Percentiles rank a stretch among this genome's conserved stretches.
Evolutionary conservation across 805 yeast genomes (phyloP).

Genomic region (Wickerhamomyces mucosus): DNA sequence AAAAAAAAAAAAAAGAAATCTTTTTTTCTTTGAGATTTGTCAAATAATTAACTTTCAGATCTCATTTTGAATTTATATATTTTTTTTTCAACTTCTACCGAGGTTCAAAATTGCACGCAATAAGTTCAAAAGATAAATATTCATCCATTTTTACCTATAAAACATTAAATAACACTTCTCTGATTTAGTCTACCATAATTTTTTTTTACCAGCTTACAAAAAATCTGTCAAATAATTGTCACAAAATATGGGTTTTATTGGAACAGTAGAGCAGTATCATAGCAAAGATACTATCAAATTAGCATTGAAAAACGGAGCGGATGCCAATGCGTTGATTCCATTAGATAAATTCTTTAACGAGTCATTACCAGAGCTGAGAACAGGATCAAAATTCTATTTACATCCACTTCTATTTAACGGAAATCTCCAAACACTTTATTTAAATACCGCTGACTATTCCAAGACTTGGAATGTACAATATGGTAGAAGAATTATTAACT

Average conservation of each 20-base stretch:
- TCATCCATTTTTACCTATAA: too few relatives aligned
- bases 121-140: too few relatives aligned
- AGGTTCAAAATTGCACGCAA: too few relatives aligned
- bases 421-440: conserved; percentile 65
- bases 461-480: conserved; percentile 51
- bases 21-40: too few relatives aligned
- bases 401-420: conserved; percentile 65
- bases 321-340: conserved; percentile 10
- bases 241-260: conserved; percentile 22
- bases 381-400: conserved; percentile 42
- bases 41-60: too few relatives aligned
- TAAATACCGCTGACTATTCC: conserved; percentile 43
- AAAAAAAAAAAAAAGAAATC: too few relatives aligned
- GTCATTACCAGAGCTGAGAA: conserved; percentile 33
- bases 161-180: too few relatives aligned
- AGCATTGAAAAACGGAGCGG: conserved; percentile 12
- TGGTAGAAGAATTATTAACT: conserved; percentile 52
- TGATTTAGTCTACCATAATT: too few relatives aligned
- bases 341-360: conserved; percentile 12
- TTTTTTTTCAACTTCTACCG: too few relatives aligned
- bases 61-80: too few relatives aligned
- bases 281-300: conserved; percentile 19
- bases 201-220: too few relatives aligned
- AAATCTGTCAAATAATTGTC: too few relatives aligned
- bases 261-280: conserved; percentile 15